Conservation (phyloP, 495 filamentous ascomycete species). For the Cercophora scortea region DNA sequence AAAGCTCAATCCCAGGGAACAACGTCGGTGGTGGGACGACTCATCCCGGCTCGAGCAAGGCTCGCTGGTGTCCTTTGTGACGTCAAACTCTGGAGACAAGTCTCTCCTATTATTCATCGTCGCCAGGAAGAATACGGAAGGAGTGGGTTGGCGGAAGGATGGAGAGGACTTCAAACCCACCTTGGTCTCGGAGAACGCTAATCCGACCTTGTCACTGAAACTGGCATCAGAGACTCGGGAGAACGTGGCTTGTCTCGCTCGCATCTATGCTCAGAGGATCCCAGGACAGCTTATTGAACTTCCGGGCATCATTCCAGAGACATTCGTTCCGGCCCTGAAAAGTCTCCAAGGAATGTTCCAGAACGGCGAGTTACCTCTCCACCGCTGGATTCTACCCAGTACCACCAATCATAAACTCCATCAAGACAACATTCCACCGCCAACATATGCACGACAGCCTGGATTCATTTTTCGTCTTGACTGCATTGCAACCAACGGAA, state of each 20-base stretch:
- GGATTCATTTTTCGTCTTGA: not conserved
- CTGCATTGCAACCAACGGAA: not conserved
- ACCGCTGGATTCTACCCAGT: not conserved
- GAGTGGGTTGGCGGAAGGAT: not conserved
- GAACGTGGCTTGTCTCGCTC: not conserved
- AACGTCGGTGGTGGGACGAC: not conserved
- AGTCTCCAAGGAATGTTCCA: not conserved
- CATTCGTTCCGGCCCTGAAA: not conserved
- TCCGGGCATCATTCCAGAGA: not conserved
- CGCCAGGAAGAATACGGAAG: not conserved
- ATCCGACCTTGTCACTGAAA: not conserved
- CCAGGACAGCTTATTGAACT: not conserved
- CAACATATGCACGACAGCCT: not conserved
- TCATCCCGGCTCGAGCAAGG: not conserved
- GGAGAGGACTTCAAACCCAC: not conserved
- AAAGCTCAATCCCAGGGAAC: not conserved
- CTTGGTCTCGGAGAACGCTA: not conserved
- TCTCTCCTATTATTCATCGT: not conserved
- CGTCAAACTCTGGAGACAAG: not conserved
- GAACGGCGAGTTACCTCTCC: not conserved
- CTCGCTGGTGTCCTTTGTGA: not conserved
- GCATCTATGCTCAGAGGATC: not conserved
- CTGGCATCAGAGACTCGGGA: not conserved
- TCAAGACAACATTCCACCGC: not conserved
- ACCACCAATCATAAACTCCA: not conserved